Evolutionary conservation across 2,329 filamentous ascomycete species (phyloP).

Genomic region (Elsinoe batatas): DNA sequence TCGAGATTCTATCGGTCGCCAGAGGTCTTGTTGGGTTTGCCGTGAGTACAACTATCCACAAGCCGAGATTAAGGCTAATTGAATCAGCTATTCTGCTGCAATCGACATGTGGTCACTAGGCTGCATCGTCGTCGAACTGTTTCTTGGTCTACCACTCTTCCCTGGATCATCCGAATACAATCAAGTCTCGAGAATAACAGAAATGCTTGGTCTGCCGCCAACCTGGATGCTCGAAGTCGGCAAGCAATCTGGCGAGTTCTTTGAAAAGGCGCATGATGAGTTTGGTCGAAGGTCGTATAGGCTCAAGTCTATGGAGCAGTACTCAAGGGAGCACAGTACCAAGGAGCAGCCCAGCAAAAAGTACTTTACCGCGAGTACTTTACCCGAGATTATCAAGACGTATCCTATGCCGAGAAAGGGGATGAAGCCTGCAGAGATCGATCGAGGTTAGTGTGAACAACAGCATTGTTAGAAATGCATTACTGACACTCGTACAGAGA

Average conservation of each 20-base stretch:
- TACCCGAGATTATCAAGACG: conserved; percentile 94
- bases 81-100: conserved; percentile 70
- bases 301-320: conserved; percentile 95
- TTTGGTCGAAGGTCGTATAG: conserved; percentile 85
- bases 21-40: conserved; percentile 86
- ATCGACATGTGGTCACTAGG: conserved; percentile 99
- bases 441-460: conserved; percentile 60
- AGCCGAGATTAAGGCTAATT: conserved; percentile 14
- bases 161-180: conserved; percentile 98
- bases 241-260: conserved; percentile 95
- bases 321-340: conserved; percentile 85
- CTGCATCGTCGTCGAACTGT: conserved; percentile 95
- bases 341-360: conserved; percentile 99
- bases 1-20: conserved; percentile 96
- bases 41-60: conserved; percentile 36
- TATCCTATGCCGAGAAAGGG: conserved; percentile 99
- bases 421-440: conserved; percentile 95
- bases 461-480: not conserved
- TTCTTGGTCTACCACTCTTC: conserved; percentile 87
- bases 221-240: conserved; percentile 99
- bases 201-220: conserved; percentile 93
- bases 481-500: conserved; percentile 52
- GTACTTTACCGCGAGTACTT: conserved; percentile 88
- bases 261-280: conserved; percentile 85
- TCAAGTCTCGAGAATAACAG: conserved; percentile 90